Evolutionary conservation across 148 eudicot species (phyloP), one percentile per base, ranked within the genome.

Genomic region (Pouteria glomerata): DNA sequence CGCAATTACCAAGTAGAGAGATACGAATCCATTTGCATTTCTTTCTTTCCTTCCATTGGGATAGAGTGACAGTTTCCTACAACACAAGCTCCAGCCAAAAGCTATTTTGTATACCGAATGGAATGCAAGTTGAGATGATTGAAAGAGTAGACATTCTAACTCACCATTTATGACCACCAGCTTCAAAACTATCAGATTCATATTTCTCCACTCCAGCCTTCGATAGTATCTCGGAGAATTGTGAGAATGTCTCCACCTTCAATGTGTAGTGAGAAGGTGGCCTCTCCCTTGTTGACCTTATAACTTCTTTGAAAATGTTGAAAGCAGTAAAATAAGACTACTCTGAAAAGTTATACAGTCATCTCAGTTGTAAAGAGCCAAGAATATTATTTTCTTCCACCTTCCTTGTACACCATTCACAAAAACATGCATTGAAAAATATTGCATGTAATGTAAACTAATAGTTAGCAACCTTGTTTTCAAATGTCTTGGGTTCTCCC

Each of bases 101-200:
- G n/a, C n/a, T n/a, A n/a, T n/a, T n/a, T n/a, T n/a, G n/a, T n/a
- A n/a, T n/a, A n/a, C n/a, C n/a, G n/a, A n/a, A n/a, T n/a, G n/a
- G n/a, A n/a, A n/a, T n/a, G n/a, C n/a, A n/a, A n/a, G n/a, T n/a
- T n/a, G n/a, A n/a, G n/a, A n/a, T n/a, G n/a, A n/a, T n/a, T n/a
- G n/a, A n/a, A n/a, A n/a, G n/a, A n/a, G n/a, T n/a, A n/a, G n/a
- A n/a, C 16, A 50, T n/a, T 18, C 35, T 37, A 16, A 39, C 41
- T 16, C 5, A 73, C 60, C 69, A 73, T 59, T 63, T 73, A 39
- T 62, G 63, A 48, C 57, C 75, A 10, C 75, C 75, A 4, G 29
- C 68, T 34, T 73, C 75, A 73, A 73, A 73, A 15, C 33, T 50
- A 33, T 35, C 35, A 1, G 75, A 62, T 10, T 62, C 75, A 37